These are phyloP conservation scores for Porpolomopsis calyptriformis DNA, from an alignment of 768 basidiomycete genomes.

Conservation along the genomic window DNA sequence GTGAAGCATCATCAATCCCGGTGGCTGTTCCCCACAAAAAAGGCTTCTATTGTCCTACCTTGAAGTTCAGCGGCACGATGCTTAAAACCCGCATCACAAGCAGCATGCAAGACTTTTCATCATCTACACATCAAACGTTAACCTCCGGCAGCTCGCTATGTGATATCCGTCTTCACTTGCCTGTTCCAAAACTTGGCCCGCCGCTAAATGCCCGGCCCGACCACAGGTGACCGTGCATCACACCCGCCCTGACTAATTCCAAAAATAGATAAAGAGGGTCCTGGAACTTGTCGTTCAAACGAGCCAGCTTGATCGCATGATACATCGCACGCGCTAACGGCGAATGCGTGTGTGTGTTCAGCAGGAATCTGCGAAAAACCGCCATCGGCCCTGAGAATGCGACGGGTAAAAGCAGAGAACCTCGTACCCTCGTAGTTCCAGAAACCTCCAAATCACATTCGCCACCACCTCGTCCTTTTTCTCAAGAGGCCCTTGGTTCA, in stretches of 20 bases:
- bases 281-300: slow-evolving; percentile 97
- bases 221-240: slow-evolving; percentile 92
- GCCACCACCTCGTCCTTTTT: slow-evolving; percentile 99
- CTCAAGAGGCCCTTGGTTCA: slow-evolving; percentile 48
- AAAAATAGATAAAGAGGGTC: slow-evolving; percentile 91
- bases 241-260: slow-evolving; percentile 92
- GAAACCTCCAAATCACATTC: slow-evolving; percentile 97
- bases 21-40: slow-evolving; percentile 9
- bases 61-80: slow-evolving; percentile 90
- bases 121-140: slow-evolving; percentile 42
- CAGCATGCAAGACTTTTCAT: slow-evolving; percentile 89
- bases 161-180: slow-evolving; percentile 37
- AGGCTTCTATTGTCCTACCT: slow-evolving; percentile 35
- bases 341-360: slow-evolving; percentile 82
- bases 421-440: slow-evolving; percentile 87
- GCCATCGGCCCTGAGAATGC: slow-evolving; percentile 3
- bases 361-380: slow-evolving; percentile 65
- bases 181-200: slow-evolving; percentile 89
- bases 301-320: slow-evolving; percentile 62
- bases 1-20: too few species aligned
- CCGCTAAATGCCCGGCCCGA: slow-evolving; percentile 82
- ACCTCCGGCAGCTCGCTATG: slow-evolving; percentile 14
- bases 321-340: slow-evolving; percentile 88
- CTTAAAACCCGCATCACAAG: slow-evolving; percentile 94
- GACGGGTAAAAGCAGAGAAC: slow-evolving; percentile 10